These are phyloP conservation scores for Penicillium sp. DNA, from an alignment of 2,329 filamentous ascomycete species.

Conservation along the genomic window DNA sequence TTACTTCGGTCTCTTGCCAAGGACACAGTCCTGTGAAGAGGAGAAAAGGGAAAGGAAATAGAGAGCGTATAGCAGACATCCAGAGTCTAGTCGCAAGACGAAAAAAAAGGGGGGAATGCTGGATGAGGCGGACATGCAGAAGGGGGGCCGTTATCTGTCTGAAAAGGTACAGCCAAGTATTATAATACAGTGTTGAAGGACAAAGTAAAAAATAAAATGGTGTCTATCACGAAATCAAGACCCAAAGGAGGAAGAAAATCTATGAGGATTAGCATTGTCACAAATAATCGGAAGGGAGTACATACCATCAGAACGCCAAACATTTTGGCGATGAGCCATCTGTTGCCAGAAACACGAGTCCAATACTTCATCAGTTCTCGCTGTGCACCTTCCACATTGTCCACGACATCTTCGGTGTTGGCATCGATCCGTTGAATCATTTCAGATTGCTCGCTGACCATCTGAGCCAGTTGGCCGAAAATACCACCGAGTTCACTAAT, in stretches of 20 bases:
- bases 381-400: constrained; percentile 97
- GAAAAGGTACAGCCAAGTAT: constrained; percentile 24
- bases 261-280: constrained; percentile 20
- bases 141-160: constrained; percentile 21
- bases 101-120: constrained; percentile 18
- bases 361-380: constrained; percentile 96
- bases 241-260: constrained; percentile 82
- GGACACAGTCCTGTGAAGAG: constrained; percentile 22
- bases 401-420: constrained; percentile 96
- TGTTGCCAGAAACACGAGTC: constrained; percentile 88
- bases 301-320: constrained; percentile 76
- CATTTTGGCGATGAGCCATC: constrained; percentile 88
- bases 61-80: constrained; percentile 16
- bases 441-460: constrained; percentile 96
- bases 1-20: constrained; percentile 17
- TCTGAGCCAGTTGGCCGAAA: constrained; percentile 89
- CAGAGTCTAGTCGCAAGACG: constrained; percentile 27
- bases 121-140: constrained; percentile 18
- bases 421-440: constrained; percentile 98
- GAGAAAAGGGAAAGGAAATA: constrained; percentile 4
- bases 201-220: constrained; percentile 3
- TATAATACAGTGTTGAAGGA: constrained; percentile 34
- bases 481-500: constrained; percentile 90
- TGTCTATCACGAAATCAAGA: constrained; percentile 56
- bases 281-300: not conserved